These are phyloP conservation scores for Hysterium pulicare DNA, from an alignment of 2,329 filamentous ascomycete species.

Conservation along the genomic window DNA sequence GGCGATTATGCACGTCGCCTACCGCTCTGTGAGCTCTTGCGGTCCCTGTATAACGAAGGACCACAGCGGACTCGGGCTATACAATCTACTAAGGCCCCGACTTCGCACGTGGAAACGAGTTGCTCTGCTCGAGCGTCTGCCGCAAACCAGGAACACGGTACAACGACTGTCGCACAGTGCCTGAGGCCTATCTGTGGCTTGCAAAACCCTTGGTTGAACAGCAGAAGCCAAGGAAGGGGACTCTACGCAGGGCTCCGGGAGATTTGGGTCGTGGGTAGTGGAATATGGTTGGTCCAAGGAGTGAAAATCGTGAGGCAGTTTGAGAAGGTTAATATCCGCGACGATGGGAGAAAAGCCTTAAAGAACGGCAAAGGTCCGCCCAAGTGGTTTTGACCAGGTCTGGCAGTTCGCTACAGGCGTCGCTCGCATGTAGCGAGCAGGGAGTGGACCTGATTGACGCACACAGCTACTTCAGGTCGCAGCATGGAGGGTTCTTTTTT, in stretches of 20 bases:
- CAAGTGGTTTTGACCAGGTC: too few relatives aligned
- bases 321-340: constrained; percentile 20
- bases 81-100: not conserved
- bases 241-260: not conserved
- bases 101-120: not conserved
- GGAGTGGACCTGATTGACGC: too few relatives aligned
- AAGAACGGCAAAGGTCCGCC: constrained; percentile 7
- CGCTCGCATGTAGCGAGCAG: not conserved
- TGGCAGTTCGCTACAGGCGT: too few relatives aligned
- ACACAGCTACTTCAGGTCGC: too few relatives aligned
- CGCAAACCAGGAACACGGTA: not conserved
- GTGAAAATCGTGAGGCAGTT: constrained; percentile 2
- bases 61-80: not conserved
- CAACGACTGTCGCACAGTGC: not conserved
- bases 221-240: not conserved
- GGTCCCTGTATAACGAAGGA: not conserved
- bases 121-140: not conserved
- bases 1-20: not conserved
- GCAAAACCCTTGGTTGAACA: not conserved
- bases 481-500: too few relatives aligned
- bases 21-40: constrained; percentile 1
- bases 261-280: not conserved
- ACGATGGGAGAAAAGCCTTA: constrained; percentile 6
- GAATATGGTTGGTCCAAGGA: not conserved
- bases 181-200: not conserved